Evolutionary conservation across 495 filamentous ascomycete genomes (phyloP), one percentile per base, ranked within the genome.

Genomic region (Sordaria brevicollis): DNA sequence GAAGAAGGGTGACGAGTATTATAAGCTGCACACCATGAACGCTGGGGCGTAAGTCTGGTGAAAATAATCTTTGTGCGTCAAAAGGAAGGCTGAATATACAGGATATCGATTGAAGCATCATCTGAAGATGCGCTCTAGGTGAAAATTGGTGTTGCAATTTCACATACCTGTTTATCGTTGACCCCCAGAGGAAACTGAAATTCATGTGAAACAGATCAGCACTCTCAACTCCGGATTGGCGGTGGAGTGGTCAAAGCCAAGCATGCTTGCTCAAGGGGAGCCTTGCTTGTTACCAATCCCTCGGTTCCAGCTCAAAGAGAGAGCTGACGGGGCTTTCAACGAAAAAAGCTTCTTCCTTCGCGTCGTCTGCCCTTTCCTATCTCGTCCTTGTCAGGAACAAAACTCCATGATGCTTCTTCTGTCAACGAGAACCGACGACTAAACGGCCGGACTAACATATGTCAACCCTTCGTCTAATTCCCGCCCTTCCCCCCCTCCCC

Each of bases 1-100:
- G 74, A 70, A 68, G n/a, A 78, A 78, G 71, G 77, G 77, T 10
- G 77, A 78, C 15, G 76, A 78, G 66, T 71, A 73, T 36, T 77
- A 78, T 35, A 54, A 41, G 11, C 65, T 74, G 65, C 74, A 74
- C 17, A 76, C 74, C 19, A 68, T 41, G 37, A 65, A 67, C 35
- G 73, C 75, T n/a, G 75, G 75, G 33, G 72, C 72, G 17, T 76
- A 68, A 68, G 31, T n/a, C n/a, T 62, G 13, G 21, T 17, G 13
- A n/a, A 31, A 17, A 15, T 31, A 6, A 17, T 17, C n/a, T 62
- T 31, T 31, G 49, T 17, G 49, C 6, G 13, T 62, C 7, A 15
- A 43, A 62, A 8, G 49, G 49, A 62, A 8, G 49, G 49, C 49
- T 62, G 49, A 62, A 17, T 57, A 11, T 25, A 62, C 25, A 62